Base-by-base conservation (phyloP, 768 basidiomycete species). In the Lepiota brunneoincarnata region DNA sequence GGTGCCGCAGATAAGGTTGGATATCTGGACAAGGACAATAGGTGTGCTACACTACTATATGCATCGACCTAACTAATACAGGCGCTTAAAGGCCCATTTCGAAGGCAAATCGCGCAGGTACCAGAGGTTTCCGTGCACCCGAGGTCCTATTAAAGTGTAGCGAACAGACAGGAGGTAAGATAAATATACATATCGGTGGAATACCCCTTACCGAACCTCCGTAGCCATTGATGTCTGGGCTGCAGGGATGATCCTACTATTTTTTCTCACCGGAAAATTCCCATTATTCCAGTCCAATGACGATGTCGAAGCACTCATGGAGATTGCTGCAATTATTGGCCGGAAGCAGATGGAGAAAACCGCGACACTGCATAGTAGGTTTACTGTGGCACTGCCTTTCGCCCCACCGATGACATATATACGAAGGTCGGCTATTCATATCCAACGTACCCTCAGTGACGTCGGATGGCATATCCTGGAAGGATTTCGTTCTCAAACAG, bases 151-250 rank as follows among this genome's bases (percentile, higher is more conserved):
- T 99, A 37, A 99, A 98, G 68, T 99, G 97, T 61, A 83, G 83
- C 3, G 89, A 93, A 61, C 97, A 99, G 70, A 87, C 86, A 7
- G 93, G 92, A 58, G 92, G 96, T 95, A 60, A 58, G 84, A 71
- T 36, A 39, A 31, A 43, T 42, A 31, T 21, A 26, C 53, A 55
- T 18, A 18, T 12, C 47, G 35, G 36, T n/a, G 15, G 36, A 46
- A 44, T 39, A 15, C 6, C n/a, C 17, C 26, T 55, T 18, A 58
- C 47, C 14, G 49, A 36, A 44, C 20, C 40, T 31, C 14, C 42
- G 37, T 64, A 99, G 97, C 96, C 1, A 88, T 98, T 64, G 97
- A 99, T 61, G 82, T 98, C 42, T 99, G 97, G 97, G 88, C 95
- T 0, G 91, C 84, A 6, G 97, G 97, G 0, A 86, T 87, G 63